Evolutionary conservation across 2,329 filamentous ascomycete genomes (phyloP).

Genomic region (Orbilia oligospora): DNA sequence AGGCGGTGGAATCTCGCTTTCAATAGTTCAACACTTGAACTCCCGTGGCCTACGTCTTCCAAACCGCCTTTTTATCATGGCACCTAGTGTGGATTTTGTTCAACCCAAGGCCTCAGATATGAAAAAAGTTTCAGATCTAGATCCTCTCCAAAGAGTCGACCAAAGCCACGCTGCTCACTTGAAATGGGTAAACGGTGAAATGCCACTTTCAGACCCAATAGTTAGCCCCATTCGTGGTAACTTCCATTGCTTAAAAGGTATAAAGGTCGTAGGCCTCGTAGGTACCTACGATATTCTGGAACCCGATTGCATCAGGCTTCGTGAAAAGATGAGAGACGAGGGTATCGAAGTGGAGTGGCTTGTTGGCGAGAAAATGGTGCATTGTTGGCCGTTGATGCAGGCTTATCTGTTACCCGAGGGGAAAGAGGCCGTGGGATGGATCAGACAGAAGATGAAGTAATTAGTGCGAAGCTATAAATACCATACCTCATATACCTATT

Average conservation of each 20-base stretch:
- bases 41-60: constrained; percentile 16
- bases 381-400: constrained; percentile 51
- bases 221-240: constrained; percentile 33
- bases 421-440: constrained; percentile 17
- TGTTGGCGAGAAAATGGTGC: constrained; percentile 39
- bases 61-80: constrained; percentile 43
- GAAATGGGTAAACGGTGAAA: constrained; percentile 24
- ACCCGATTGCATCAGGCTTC: constrained; percentile 27
- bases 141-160: constrained; percentile 40
- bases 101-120: constrained; percentile 36
- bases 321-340: constrained; percentile 34
- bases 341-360: constrained; percentile 26
- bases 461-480: too few relatives aligned
- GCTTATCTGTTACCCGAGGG: constrained; percentile 29
- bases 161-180: constrained; percentile 24
- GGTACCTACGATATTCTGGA: constrained; percentile 43
- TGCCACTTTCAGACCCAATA: constrained; percentile 23
- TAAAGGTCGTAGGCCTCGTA: constrained; percentile 34
- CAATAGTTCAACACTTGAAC: constrained; percentile 33
- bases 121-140: constrained; percentile 30
- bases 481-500: too few relatives aligned
- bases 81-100: constrained; percentile 46
- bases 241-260: constrained; percentile 4
- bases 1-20: constrained; percentile 40
- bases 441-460: constrained; percentile 31